Evolutionary conservation across 2,329 filamentous ascomycete species (phyloP), one percentile per base, ranked within the genome.

Genomic region (Cladobotryum protrusum): DNA sequence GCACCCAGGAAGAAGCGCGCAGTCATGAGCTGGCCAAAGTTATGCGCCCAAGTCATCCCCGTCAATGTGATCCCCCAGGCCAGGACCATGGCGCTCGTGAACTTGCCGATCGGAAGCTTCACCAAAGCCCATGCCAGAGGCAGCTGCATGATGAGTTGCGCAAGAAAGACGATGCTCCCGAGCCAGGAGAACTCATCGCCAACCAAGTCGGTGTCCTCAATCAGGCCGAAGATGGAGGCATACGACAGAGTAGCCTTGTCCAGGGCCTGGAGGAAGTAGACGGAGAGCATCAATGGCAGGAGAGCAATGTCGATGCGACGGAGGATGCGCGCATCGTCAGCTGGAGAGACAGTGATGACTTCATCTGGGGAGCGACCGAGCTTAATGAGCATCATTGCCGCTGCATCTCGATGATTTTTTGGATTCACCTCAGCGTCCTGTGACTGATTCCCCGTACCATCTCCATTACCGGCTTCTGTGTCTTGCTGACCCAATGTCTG

Each of bases 231-330:
- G 11, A 85, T 77, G 0, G 81, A 82, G 3, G 79, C 79, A 57
- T 84, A 85, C 2, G 66, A 68, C 67, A 85, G 68, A 0, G 79
- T 81, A 0, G 79, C 75, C 62, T 85, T 85, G 66, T 85, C 82
- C 5, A 84, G 69, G 11, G 75, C 76, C 55, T 85, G 82, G 0
- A 85, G 71, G 58, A 81, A 83, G 63, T 85, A 85, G 17, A 83
- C 78, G 6, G 72, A 71, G 11, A 84, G 67, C 50, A 85, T 75
- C 45, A 74, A 61, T 1, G 68, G 64, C 7, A 73, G 63, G 19
- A 74, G 62, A 8, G 67, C 67, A 20, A 64, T 49, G 57, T 74
- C 72, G 52, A 73, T 73, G 35, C 61, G 63, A 5, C 67, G 61
- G 8, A 70, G 61, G 43, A 70, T 60, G 33, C 66, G 63, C 3